Base-by-base conservation (phyloP, 2,329 filamentous ascomycete genomes). In the Aspergillus eucalypticola region DNA sequence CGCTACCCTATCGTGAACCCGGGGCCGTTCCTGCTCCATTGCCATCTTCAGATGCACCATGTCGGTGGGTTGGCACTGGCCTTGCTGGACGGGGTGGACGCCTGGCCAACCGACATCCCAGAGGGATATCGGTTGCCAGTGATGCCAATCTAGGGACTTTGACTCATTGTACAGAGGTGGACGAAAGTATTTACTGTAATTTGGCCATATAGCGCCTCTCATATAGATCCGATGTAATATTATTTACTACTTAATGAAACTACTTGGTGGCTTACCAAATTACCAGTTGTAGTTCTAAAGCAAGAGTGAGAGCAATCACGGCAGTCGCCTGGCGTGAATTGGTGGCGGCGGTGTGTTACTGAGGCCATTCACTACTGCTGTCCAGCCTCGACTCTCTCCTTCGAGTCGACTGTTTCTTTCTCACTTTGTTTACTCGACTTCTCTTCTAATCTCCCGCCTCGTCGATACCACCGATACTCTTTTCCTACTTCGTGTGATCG, bases 11-110 rank as follows among this genome's bases (percentile, higher is more conserved):
- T 79, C 6, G 69, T 74, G 1, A 82, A 81, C 53, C 80, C 82
- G 0, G 82, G 82, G 0, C 76, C 81, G 0, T 84, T 77, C 57
- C 69, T 84, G 62, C 63, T 85, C 54, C 82, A 84, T 67, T 84
- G 82, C 60, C 82, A 84, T 69, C 77, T 84, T 11, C 75, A 83
- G 67, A 75, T 74, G 38, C 82, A 85, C 73, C 68, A 83, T 52
- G 74, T 71, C 50, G 81, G 81, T 0, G 82, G 81, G 0, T 84
- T 84, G 81, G 76, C 75, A 0, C 71, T 83, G 57, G 77, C 77
- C 0, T 73, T 84, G 13, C 61, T 83, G 53, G 82, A 84, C 68
- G 81, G 81, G 0, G 72, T 82, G 21, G 81, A 84, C 67, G 73
- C 68, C 15, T 83, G 78, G 79, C 76, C 54, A 76, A 82, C 48